These are phyloP conservation scores for Aspergillus viridinutans DNA, from an alignment of 2,329 filamentous ascomycete genomes.

Conservation along the genomic window DNA sequence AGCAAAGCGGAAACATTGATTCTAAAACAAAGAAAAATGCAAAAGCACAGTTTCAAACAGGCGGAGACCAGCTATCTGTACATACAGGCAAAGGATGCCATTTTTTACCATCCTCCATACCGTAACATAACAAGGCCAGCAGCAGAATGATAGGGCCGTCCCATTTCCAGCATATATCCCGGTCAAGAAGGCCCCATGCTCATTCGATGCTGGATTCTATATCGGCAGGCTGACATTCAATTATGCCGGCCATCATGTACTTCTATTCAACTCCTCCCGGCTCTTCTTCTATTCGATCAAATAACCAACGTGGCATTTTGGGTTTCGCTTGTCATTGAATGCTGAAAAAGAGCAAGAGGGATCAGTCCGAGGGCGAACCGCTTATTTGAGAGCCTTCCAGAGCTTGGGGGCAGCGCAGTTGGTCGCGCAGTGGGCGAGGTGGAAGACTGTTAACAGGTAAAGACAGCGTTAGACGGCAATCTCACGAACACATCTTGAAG, in stretches of 20 bases:
- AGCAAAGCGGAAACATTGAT: conserved; percentile 30
- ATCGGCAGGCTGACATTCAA: conserved; percentile 2
- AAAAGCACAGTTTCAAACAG: conserved; percentile 35
- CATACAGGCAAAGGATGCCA: conserved; percentile 29
- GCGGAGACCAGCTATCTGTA: conserved; percentile 41
- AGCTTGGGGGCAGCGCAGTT: conserved; percentile 95
- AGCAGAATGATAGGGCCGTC: conserved; percentile 12
- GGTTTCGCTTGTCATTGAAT: not conserved
- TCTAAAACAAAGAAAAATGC: conserved; percentile 26
- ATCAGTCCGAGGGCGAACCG: conserved; percentile 12
- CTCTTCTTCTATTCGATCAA: conserved; percentile 8
- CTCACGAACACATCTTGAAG: not conserved
- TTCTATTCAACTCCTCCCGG: conserved; percentile 2
- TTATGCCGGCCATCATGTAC: conserved; percentile 1
- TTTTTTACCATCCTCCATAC: conserved; percentile 16
- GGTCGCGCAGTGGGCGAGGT: conserved; percentile 92
- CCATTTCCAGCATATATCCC: not conserved
- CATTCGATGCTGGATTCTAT: not conserved
- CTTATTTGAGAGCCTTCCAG: conserved; percentile 87
- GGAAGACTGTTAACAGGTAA: conserved; percentile 70
- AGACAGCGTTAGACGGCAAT: not conserved
- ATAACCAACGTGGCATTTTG: not conserved
- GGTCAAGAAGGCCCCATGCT: not conserved
- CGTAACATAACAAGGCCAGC: conserved; percentile 5
- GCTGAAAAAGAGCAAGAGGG: conserved; percentile 15